phyloP scores from a whole-genome alignment of 441 rosid species.

The Pelargonium citronellum region DNA sequence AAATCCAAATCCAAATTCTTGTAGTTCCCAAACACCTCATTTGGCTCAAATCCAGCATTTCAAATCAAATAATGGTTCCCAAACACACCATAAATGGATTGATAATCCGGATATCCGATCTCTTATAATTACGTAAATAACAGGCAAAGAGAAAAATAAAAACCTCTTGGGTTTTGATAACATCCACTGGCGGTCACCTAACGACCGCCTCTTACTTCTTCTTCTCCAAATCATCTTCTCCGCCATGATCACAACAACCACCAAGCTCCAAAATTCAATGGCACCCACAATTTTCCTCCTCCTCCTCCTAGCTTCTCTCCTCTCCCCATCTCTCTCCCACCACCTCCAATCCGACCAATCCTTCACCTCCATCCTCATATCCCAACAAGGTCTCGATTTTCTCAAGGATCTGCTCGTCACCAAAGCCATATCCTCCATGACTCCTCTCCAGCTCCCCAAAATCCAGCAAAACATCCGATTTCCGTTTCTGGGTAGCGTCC shows the following conservation, averaged over 20 bases:
- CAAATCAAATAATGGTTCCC: too few relatives aligned
- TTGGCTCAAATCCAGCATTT: too few relatives aligned
- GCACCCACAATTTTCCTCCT: slow-evolving; percentile 28
- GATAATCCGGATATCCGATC: too few relatives aligned
- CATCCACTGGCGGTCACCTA: background rate
- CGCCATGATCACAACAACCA: slow-evolving; percentile 7
- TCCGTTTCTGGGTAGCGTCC: slow-evolving; percentile 69
- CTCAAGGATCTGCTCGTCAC: slow-evolving; percentile 61
- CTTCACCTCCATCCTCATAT: slow-evolving; percentile 66
- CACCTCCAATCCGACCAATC: slow-evolving; percentile 30
- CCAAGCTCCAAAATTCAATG: slow-evolving; percentile 18
- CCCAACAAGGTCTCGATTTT: slow-evolving; percentile 85
- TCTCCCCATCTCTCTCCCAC: slow-evolving; percentile 30
- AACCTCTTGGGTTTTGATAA: too few relatives aligned
- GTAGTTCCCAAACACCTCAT: too few relatives aligned
- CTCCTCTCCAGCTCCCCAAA: slow-evolving; percentile 58
- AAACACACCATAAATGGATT: too few relatives aligned
- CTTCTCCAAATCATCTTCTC: background rate
- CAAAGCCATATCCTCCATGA: slow-evolving; percentile 56
- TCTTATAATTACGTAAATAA: too few relatives aligned
- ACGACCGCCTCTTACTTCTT: background rate
- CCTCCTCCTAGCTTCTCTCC: slow-evolving; percentile 26
- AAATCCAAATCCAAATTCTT: too few relatives aligned
- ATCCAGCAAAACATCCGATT: slow-evolving; percentile 48
- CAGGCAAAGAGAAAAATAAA: too few relatives aligned